phyloP scores from a whole-genome alignment of 1,139 yeast genomes.

The Magnusiomyces tetraspermus region DNA sequence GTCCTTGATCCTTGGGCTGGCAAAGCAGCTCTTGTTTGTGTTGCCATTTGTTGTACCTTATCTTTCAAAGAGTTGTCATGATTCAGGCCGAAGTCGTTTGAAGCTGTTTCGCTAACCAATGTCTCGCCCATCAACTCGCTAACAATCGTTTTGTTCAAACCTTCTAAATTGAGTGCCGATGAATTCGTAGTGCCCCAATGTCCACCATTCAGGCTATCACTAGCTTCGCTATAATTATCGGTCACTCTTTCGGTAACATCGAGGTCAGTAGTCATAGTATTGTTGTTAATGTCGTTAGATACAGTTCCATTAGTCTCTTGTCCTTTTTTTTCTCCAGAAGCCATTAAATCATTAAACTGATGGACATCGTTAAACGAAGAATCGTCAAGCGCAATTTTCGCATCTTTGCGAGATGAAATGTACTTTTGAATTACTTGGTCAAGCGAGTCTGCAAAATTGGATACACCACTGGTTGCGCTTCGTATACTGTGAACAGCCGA shows the following conservation, averaged over 20 bases:
- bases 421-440: background rate
- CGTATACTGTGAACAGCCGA: slow-evolving; percentile 9
- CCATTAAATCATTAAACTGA: background rate
- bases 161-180: background rate
- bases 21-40: too few relatives aligned
- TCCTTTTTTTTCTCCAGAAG: background rate
- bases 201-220: background rate
- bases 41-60: too few relatives aligned
- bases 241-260: background rate
- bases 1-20: too few relatives aligned
- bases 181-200: background rate
- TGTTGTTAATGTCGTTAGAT: too few relatives aligned
- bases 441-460: slow-evolving; percentile 5
- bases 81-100: background rate
- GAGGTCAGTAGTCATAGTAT: too few relatives aligned
- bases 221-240: background rate
- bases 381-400: background rate
- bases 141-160: background rate
- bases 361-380: background rate
- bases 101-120: background rate
- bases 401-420: background rate
- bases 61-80: background rate
- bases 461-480: slow-evolving; percentile 7
- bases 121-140: background rate
- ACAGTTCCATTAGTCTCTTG: background rate